Conservation (phyloP, 768 basidiomycete species). For the Xanthoconium purpureum region DNA sequence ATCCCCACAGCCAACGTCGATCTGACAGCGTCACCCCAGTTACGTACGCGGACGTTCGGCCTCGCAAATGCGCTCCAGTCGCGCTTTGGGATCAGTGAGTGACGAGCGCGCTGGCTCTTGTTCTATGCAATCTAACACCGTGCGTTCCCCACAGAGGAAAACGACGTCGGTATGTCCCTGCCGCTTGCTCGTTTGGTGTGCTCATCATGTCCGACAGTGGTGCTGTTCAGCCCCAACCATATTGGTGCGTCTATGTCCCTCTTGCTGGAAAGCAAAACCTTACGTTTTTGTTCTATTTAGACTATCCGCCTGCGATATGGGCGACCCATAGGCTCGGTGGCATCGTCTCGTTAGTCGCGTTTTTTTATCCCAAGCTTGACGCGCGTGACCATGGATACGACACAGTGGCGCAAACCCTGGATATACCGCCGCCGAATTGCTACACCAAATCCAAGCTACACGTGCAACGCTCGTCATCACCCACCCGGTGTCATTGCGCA, state of each 20-base stretch:
- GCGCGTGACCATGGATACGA: not conserved
- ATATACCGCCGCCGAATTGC: conserved; percentile 32
- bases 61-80: conserved; percentile 53
- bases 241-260: conserved; percentile 40
- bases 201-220: conserved; percentile 38
- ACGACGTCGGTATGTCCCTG: conserved; percentile 48
- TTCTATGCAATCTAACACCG: not conserved
- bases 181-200: not conserved
- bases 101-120: not conserved
- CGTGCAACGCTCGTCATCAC: conserved; percentile 30
- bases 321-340: conserved; percentile 57
- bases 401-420: conserved; percentile 35
- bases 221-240: conserved; percentile 63
- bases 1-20: not conserved
- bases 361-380: not conserved
- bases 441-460: conserved; percentile 32
- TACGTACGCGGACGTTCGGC: conserved; percentile 42
- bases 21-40: conserved; percentile 21
- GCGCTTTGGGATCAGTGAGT: conserved; percentile 48
- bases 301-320: conserved; percentile 57
- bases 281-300: conserved; percentile 29
- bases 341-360: conserved; percentile 50
- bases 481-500: conserved; percentile 26
- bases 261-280: not conserved
- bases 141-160: conserved; percentile 35